phyloP scores from a whole-genome alignment of 2,329 filamentous ascomycete genomes.

The Beauveria brongniartii region DNA sequence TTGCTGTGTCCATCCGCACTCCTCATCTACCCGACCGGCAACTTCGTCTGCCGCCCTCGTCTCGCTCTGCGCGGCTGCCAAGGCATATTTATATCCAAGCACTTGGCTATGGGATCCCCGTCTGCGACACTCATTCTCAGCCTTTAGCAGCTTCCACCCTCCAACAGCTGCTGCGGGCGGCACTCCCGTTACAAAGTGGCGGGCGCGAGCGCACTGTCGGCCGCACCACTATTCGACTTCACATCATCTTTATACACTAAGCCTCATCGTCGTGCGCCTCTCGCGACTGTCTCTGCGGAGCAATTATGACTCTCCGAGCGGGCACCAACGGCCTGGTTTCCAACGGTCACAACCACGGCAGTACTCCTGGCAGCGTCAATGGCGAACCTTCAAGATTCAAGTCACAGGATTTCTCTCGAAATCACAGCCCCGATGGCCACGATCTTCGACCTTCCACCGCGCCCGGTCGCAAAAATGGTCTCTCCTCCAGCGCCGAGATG shows the following conservation, averaged over 20 bases:
- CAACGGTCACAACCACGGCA: conserved; percentile 6
- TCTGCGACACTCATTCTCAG: background rate
- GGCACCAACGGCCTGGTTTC: conserved; percentile 1
- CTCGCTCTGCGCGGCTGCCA: background rate
- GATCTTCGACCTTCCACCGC: conserved; percentile 38
- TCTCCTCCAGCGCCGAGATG: conserved; percentile 16
- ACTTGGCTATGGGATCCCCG: background rate
- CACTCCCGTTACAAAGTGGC: background rate
- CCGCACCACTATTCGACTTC: background rate
- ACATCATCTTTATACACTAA: background rate
- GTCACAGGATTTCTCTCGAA: conserved; percentile 1
- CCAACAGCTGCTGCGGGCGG: background rate
- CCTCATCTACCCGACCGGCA: background rate
- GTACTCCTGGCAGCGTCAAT: conserved; percentile 4
- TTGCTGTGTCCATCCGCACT: background rate
- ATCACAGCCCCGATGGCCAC: conserved; percentile 2
- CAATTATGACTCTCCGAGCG: background rate
- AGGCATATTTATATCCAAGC: background rate
- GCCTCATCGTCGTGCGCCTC: background rate
- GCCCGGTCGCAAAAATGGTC: conserved; percentile 33
- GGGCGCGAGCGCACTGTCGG: background rate
- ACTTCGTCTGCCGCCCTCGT: background rate
- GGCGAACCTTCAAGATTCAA: conserved; percentile 8
- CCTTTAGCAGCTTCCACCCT: background rate
- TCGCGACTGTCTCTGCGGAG: background rate